Conservation (phyloP, 2,329 filamentous ascomycete genomes). For the Colletotrichum zoysiae region DNA sequence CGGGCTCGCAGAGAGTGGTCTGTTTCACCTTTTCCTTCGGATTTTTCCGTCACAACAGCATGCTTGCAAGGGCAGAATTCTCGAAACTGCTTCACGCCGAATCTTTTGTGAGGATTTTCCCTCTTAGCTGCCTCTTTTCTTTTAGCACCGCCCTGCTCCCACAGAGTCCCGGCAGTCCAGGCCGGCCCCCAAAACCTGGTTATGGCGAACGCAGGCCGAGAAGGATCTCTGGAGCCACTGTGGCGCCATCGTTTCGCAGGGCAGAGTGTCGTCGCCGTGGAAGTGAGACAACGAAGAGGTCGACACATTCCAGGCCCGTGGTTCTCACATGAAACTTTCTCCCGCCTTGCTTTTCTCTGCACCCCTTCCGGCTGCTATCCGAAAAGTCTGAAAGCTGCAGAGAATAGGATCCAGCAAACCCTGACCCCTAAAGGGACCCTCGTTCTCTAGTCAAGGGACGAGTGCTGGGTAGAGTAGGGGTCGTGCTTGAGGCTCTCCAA, state of each 20-base stretch:
- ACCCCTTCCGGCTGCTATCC: constrained; percentile 17
- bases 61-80: neutral
- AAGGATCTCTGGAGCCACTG: constrained; percentile 10
- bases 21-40: constrained; percentile 9
- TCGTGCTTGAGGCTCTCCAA: constrained; percentile 13
- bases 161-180: constrained; percentile 11
- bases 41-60: neutral
- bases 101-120: constrained; percentile 13
- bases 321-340: constrained; percentile 35
- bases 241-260: constrained; percentile 30
- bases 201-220: constrained; percentile 14
- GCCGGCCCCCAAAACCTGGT: constrained; percentile 10
- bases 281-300: constrained; percentile 35
- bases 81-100: neutral
- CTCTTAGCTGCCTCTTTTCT: constrained; percentile 3
- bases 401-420: neutral
- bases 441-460: neutral
- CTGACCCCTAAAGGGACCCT: neutral
- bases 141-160: neutral
- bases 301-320: constrained; percentile 26
- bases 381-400: constrained; percentile 20
- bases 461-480: neutral
- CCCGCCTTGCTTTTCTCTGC: constrained; percentile 25
- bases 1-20: neutral
- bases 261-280: constrained; percentile 33